Base-by-base conservation (phyloP, 495 filamentous ascomycete genomes). In the Bathelium albidoporum region DNA sequence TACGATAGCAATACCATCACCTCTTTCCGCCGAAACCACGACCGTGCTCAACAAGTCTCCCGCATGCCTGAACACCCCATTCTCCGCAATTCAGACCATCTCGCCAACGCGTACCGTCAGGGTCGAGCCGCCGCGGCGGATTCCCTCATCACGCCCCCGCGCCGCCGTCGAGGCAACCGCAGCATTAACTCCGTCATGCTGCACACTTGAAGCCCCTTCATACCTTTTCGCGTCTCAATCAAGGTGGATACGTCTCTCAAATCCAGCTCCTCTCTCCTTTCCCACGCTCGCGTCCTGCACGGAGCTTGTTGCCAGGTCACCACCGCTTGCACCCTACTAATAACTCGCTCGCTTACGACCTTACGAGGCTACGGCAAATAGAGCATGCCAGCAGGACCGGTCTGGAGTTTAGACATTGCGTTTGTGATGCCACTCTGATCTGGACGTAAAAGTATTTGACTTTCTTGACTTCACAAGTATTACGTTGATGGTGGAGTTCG, bases 1-100 rank as follows among this genome's bases (percentile, higher is more conserved):
- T 55, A 55, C 24, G 49, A 55, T 29, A 29, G 49, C 49, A 55
- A 29, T 24, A 55, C 49, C 24, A 55, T 55, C 49, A 55, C 49
- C 24, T 55, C 49, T 9, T 55, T 55, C 16, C 49, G 49, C 9
- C 20, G 49, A 26, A 55, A 55, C 20, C 24, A 9, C 2, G 49
- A 55, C 49, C 49, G 49, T 55, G 49, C 49, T 29, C 49, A 55
- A 29, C 20, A 55, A 29, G 49, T 55, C 9, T 55, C 49, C 7
- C 49, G 49, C 22, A 26, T 55, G 24, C 49, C 49, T 7, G 49
- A 55, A 29, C 49, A 55, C 49, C 49, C 49, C 5, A 10, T 9
- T 7, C 49, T 55, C 49, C 49, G 49, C 20, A 26, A 29, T 9
- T 26, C 49, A 11, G 49, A 7, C 12, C 12, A 55, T 9, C 49